A percentile compares a stretch with the other conserved stretches of the same genome.
These are phyloP conservation scores for Thoreauomyces humboldtii DNA, from an alignment of 192 early-diverging fungal genomes.

Conservation along the genomic window DNA sequence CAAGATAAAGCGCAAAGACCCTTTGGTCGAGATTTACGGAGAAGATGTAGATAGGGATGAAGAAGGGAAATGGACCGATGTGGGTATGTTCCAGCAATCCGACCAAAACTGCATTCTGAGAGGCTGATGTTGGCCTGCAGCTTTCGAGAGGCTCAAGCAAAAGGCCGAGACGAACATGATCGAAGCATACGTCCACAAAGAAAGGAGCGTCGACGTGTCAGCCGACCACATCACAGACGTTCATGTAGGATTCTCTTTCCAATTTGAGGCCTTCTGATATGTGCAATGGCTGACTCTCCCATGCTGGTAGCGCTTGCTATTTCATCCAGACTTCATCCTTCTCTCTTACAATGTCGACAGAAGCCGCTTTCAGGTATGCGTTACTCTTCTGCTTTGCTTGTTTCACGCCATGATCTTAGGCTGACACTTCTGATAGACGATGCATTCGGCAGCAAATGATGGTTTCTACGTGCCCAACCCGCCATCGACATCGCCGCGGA, in stretches of 20 bases:
- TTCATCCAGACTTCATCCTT: constrained; percentile 5
- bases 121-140: neutral
- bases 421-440: neutral
- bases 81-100: neutral
- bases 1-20: neutral
- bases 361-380: neutral
- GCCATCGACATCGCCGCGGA: neutral
- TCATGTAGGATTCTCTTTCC: no score
- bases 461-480: constrained; percentile 6
- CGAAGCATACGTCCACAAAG: constrained; percentile 1
- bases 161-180: constrained; percentile 10
- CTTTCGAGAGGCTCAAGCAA: constrained; percentile 9
- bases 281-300: neutral
- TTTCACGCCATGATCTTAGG: neutral
- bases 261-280: no score
- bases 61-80: constrained; percentile 20
- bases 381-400: no score
- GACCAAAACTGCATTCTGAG: neutral
- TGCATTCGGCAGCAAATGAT: neutral
- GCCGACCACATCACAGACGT: no score
- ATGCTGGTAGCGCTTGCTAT: neutral
- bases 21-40: constrained; percentile 6
- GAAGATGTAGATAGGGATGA: constrained; percentile 12
- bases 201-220: no score
- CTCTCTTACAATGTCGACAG: neutral